Percentiles rank a stretch among this genome's conserved stretches.
These are phyloP conservation scores for Polyplosphaeria fusca DNA, from an alignment of 495 filamentous ascomycete genomes.

Conservation along the genomic window DNA sequence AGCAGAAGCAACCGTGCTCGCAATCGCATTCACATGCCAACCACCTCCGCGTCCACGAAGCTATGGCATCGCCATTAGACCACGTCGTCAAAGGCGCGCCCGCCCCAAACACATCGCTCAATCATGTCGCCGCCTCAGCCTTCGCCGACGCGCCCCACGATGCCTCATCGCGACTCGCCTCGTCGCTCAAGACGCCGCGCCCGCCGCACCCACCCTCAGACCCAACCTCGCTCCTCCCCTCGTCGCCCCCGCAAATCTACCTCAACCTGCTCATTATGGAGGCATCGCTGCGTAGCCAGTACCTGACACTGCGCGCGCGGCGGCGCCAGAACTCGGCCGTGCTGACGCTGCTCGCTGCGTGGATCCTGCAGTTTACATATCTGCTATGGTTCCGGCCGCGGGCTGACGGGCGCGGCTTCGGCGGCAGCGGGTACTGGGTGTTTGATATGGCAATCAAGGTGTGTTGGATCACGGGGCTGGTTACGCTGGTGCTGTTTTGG, in stretches of 20 bases:
- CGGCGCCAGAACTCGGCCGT: constrained; percentile 96
- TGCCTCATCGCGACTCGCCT: constrained; percentile 18
- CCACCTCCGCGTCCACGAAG: neutral
- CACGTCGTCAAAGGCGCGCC: constrained; percentile 61
- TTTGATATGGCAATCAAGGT: constrained; percentile 85
- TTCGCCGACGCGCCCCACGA: constrained; percentile 20
- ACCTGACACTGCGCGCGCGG: constrained; percentile 81
- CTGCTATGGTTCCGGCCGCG: constrained; percentile 83
- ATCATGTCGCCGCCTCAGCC: constrained; percentile 44
- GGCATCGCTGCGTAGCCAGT: constrained; percentile 87
- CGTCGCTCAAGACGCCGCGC: constrained; percentile 37
- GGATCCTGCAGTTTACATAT: constrained; percentile 81
- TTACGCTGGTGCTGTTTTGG: constrained; percentile 82
- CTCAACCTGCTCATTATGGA: constrained; percentile 97
- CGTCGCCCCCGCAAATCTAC: constrained; percentile 94
- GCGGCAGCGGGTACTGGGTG: constrained; percentile 93
- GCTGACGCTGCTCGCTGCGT: constrained; percentile 68
- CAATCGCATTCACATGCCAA: constrained; percentile 14
- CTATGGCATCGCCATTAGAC: constrained; percentile 52
- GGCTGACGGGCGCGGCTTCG: constrained; percentile 84
- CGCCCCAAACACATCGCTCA: constrained; percentile 35
- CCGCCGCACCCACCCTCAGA: constrained; percentile 51
- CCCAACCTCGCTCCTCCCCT: constrained; percentile 77
- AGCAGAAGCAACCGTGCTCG: neutral
- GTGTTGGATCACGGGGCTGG: constrained; percentile 78